Base-by-base conservation (phyloP, 495 filamentous ascomycete genomes). In the Xylaria nigripes region DNA sequence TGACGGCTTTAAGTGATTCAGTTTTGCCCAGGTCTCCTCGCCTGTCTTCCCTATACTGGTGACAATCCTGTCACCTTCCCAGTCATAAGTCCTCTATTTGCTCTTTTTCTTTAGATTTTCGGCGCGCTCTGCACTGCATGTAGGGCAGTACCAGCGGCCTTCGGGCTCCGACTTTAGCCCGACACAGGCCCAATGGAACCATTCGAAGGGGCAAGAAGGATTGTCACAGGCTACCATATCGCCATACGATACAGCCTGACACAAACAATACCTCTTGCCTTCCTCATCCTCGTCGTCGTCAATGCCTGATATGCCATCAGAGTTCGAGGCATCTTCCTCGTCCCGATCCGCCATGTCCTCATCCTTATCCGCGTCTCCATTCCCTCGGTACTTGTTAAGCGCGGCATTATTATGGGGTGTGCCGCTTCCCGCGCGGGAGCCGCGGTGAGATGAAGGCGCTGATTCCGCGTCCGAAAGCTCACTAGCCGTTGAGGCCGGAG, bases 211-310 rank as follows among this genome's bases (percentile, higher is more conserved):
- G 73, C 93, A 98, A 51, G 85, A 77, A 42, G 89, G 85, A 59
- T 97, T 96, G 71, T 98, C 93, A 70, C 93, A 98, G 3, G 90
- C 93, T 27, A 98, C 92, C 93, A 98, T 98, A 65, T 96, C 88
- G 38, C 93, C 93, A 72, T 87, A 92, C 68, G 87, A 94, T 54
- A 96, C 87, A 58, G 85, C 87, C 64, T 93, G 86, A 68, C 93
- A 98, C 23, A 85, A 80, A 70, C 93, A 98, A 68, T 98, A 98
- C 56, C 91, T 86, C 62, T 82, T 83, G 44, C 89, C 84, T 71
- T 97, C 92, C 50, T 87, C 85, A 43, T 85, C 89, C 29, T 92
- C 89, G 40, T 94, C 92, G 43, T 90, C 89, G 29, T 87, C 87
- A 1, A 84, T 79, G 10, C 86, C 87, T 32, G 69, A 61, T 25